Conservation (phyloP, 208 protist species). For the Paratrypanosoma confusum region DNA sequence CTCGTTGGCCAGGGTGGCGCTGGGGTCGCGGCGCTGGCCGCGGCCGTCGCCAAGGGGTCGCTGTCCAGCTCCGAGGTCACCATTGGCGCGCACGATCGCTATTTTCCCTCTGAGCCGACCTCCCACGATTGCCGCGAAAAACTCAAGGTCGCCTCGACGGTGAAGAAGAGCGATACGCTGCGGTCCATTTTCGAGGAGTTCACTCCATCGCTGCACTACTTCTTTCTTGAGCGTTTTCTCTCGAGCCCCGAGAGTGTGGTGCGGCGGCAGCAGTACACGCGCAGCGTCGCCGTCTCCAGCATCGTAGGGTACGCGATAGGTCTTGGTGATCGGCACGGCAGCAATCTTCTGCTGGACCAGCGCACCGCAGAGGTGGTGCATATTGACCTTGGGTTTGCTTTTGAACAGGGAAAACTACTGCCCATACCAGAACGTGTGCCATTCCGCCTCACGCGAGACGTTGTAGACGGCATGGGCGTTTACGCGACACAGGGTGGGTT, state of each 20-base stretch:
- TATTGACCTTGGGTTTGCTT: constrained; percentile 94
- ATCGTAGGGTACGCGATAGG: constrained; percentile 94
- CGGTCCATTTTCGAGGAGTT: constrained; percentile 64
- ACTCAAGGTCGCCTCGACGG: constrained; percentile 18
- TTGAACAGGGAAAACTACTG: constrained; percentile 85
- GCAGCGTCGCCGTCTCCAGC: constrained; percentile 79
- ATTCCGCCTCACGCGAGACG: constrained; percentile 94
- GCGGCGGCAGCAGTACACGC: constrained; percentile 77
- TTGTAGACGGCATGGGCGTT: constrained; percentile 94
- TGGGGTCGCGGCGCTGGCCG: not conserved
- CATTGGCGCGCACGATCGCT: constrained; percentile 66
- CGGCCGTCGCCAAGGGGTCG: constrained; percentile 5
- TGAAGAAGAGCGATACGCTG: constrained; percentile 23
- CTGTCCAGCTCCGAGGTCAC: constrained; percentile 1
- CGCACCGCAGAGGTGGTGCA: constrained; percentile 87
- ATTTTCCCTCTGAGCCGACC: constrained; percentile 68
- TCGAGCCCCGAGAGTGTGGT: constrained; percentile 67
- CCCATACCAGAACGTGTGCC: constrained; percentile 92
- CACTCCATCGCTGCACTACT: constrained; percentile 91
- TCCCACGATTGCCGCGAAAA: constrained; percentile 36
- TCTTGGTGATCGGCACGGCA: constrained; percentile 93
- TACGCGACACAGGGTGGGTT: constrained; percentile 89
- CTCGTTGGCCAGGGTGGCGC: constrained; percentile 30
- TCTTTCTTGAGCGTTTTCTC: constrained; percentile 89
- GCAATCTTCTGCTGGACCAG: constrained; percentile 93